Base-by-base conservation (phyloP, 176 grass and related monocot species). In the Juncus inflexus region DNA sequence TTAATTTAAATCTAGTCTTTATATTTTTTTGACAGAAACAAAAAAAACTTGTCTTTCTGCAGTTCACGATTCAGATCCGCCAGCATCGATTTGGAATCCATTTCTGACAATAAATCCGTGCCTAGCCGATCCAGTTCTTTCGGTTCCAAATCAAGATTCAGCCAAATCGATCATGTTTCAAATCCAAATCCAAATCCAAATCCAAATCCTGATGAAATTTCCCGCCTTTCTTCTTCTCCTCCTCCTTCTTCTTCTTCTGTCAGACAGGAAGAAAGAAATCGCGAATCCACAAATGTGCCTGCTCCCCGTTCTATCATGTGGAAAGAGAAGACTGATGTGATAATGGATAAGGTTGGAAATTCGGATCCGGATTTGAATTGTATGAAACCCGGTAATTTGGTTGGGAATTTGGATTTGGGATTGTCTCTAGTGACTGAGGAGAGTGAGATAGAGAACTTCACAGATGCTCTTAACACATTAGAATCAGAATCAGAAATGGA, bases 401-500 rank as follows among this genome's bases (percentile, higher is more conserved):
- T 69, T 73, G 78, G 36, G 62, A 86, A 86, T 74, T 55, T 79
- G 12, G 40, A 66, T 43, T 75, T 78, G 65, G 14, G 71, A 37
- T 76, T 68, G 45, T 83, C 77, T 75, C 56, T 70, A 67, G 58
- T 78, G 35, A 92, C 60, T 63, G 89, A 92, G 72, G 85, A 84
- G 70, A 74, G 85, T 84, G 94, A 92, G 77, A 52, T 83, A 55
- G 94, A 99, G 19, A 92, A 86, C 72, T 99, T 92, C 69, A 64
- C 92, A 69, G 94, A 99, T 84, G 94, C 94, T 77, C 77, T 89
- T 37, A 92, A 90, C 40, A 99, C 80, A 41, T 67, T 92, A 66
- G 94, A 99, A 75, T 92, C 88, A 35, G 94, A 99, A 78, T 80
- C 89, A 75, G 89, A 99, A 67, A 84, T 83, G 40, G 94, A 99